These are phyloP conservation scores for Boletus rufocinnamomeus DNA, from an alignment of 768 basidiomycete genomes.

Conservation along the genomic window DNA sequence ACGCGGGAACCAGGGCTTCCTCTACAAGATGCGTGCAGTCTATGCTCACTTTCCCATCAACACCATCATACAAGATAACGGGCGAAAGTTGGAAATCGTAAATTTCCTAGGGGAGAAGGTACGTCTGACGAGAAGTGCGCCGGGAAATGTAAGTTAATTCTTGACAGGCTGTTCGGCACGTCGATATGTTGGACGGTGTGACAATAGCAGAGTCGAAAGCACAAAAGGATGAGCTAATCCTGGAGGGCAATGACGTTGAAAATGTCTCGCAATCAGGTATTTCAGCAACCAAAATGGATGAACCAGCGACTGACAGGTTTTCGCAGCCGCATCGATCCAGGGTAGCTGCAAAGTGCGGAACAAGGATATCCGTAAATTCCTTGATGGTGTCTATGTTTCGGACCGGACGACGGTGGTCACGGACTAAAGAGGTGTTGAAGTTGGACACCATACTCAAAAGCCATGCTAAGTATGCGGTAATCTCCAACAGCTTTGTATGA, in stretches of 20 bases:
- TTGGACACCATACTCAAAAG: constrained; percentile 15
- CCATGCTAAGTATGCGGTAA: constrained; percentile 27
- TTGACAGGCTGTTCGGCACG: constrained; percentile 82
- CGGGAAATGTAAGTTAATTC: background rate
- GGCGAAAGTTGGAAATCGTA: constrained; percentile 79
- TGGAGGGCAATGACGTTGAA: constrained; percentile 95
- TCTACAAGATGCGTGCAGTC: constrained; percentile 99
- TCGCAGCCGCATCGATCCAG: constrained; percentile 90
- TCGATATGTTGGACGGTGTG: constrained; percentile 90
- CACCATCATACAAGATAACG: constrained; percentile 84
- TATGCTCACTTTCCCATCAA: constrained; percentile 99
- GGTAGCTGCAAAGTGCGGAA: constrained; percentile 95
- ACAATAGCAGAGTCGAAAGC: constrained; percentile 80
- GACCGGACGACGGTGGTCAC: constrained; percentile 65
- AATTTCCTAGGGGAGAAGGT: constrained; percentile 97
- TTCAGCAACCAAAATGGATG: constrained; percentile 11
- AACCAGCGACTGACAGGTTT: constrained; percentile 9
- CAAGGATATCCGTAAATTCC: constrained; percentile 99
- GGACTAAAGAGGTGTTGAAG: constrained; percentile 35
- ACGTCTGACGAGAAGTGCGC: constrained; percentile 14
- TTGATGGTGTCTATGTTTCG: constrained; percentile 92
- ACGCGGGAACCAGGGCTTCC: constrained; percentile 73
- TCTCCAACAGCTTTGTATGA: constrained; percentile 30
- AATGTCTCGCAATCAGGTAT: constrained; percentile 95
- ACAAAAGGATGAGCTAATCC: constrained; percentile 92